Evolutionary conservation across 2,329 filamentous ascomycete species (phyloP).

Genomic region (Paraphaeosphaeria sporulosa): DNA sequence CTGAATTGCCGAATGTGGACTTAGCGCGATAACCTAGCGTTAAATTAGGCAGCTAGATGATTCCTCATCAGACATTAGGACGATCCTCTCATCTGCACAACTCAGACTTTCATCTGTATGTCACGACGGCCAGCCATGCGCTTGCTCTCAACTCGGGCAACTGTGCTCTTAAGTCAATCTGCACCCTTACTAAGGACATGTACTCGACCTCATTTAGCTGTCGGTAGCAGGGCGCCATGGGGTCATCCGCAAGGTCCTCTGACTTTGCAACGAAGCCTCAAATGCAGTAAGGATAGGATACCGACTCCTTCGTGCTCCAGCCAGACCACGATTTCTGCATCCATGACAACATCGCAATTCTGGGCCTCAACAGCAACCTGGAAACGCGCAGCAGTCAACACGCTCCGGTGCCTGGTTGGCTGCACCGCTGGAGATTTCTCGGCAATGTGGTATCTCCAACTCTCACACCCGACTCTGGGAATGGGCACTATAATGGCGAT

Average conservation of each 20-base stretch:
- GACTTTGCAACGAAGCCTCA: background rate
- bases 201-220: background rate
- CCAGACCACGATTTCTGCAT: background rate
- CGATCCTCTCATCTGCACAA: background rate
- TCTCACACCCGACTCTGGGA: slow-evolving; percentile 56
- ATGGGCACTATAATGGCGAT: slow-evolving; percentile 60
- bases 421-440: slow-evolving; percentile 66
- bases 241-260: background rate
- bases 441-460: slow-evolving; percentile 63
- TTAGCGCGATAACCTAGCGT: background rate
- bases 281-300: background rate
- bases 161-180: background rate
- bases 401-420: slow-evolving; percentile 62
- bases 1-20: background rate
- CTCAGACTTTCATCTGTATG: background rate
- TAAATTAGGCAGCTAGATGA: no score
- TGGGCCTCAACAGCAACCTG: slow-evolving; percentile 53
- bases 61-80: background rate
- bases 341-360: slow-evolving; percentile 29
- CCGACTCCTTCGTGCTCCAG: background rate
- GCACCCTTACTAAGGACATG: background rate
- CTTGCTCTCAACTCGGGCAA: background rate
- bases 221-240: background rate
- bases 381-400: slow-evolving; percentile 63
- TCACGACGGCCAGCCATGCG: background rate